Base-by-base conservation (phyloP, 108 stramenopile species). In the Discostella stelligeroides region DNA sequence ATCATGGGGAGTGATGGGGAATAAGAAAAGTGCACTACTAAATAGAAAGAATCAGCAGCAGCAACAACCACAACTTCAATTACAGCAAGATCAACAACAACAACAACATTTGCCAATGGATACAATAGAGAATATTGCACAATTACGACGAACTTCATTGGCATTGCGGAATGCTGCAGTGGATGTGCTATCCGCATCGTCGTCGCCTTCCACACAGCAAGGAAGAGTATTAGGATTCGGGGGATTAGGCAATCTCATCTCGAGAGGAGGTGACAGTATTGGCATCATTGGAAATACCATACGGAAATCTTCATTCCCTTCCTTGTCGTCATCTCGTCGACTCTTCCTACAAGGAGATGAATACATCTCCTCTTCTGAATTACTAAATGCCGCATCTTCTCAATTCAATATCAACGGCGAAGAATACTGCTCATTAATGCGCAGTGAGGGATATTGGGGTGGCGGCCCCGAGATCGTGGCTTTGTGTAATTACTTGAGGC, bases 391-490 rank as follows among this genome's bases (percentile, higher is more conserved):
- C 4, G 85, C 84, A 13, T 84, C 84, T 2, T 58, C 68, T 2
- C 78, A 82, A 56, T 84, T 82, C 79, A 75, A 80, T 46, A 62
- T 83, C 24, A 54, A 82, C 13, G 56, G 56, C 7, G 82, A 82
- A 12, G 77, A 84, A 63, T 88, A 88, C 82, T 83, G 85, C 53
- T 47, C 75, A 27, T 61, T 57, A 38, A 86, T 90, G 85, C 48
- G 68, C 28, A 51, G 75, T 50, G 84, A 88, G 15, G 42, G 59
- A 25, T 79, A 82, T 39, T 90, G 89, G 89, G 89, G 89, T 24
- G 89, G 89, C 47, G 89, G 89, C 14, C 89, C 87, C 9, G 89
- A 90, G 76, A 87, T 90, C 47, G 87, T 90, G 1, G 86, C 87
- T 7, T 66, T 90, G 39, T 73, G 78, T 57, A 87, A 88, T 60